phyloP scores from a whole-genome alignment of 768 basidiomycete genomes.

The Pleurotus ostreatus region DNA sequence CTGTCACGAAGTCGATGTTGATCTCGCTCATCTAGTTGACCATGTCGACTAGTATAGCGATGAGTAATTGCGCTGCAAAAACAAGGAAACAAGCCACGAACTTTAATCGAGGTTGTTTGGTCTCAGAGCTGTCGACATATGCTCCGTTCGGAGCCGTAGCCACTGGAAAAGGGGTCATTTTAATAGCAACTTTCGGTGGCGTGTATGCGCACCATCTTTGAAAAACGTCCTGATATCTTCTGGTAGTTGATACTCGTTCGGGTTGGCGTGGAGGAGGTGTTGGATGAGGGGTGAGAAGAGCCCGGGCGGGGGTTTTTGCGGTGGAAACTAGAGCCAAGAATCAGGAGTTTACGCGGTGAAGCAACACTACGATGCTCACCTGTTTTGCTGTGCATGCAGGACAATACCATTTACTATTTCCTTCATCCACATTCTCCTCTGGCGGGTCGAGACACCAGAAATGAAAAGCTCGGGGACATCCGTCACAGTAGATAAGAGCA shows the following conservation, averaged over 20 bases:
- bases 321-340: constrained; percentile 51
- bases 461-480: constrained; percentile 94
- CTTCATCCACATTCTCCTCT: constrained; percentile 82
- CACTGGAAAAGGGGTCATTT: constrained; percentile 45
- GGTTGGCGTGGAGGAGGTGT: constrained; percentile 62
- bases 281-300: constrained; percentile 71
- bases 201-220: constrained; percentile 67
- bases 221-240: constrained; percentile 80
- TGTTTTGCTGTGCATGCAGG: constrained; percentile 64
- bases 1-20: constrained; percentile 82
- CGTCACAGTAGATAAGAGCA: constrained; percentile 92
- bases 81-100: constrained; percentile 34
- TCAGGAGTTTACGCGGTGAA: not conserved
- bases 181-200: constrained; percentile 9
- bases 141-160: constrained; percentile 73
- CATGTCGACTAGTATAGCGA: constrained; percentile 56
- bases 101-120: constrained; percentile 81
- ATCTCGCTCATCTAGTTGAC: constrained; percentile 89
- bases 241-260: constrained; percentile 82
- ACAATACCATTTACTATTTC: constrained; percentile 83
- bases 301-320: constrained; percentile 61
- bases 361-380: constrained; percentile 35
- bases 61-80: constrained; percentile 7
- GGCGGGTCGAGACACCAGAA: constrained; percentile 97
- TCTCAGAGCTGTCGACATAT: constrained; percentile 77